Evolutionary conservation across 73 alveolate species (phyloP), one percentile per base, ranked within the genome.

Genomic region (Tetrahymena malaccensis): DNA sequence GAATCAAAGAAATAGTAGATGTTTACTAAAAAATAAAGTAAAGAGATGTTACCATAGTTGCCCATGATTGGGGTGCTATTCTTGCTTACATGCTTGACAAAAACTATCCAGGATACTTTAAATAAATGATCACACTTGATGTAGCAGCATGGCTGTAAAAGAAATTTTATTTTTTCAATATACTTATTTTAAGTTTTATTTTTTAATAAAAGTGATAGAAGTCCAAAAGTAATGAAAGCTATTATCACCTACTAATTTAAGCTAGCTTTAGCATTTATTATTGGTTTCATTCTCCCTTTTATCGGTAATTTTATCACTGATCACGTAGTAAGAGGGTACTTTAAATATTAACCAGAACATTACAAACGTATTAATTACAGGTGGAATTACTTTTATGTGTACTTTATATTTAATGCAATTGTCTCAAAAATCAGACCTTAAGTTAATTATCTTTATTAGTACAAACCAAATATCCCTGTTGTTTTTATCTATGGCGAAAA

Each of bases 41-140:
- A 38, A 85, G 93, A 55, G 55, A 50, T 43, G 89, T 85, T 34
- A 89, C 94, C 34, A 25, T 95, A 34, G 43, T 95, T 57, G 94
- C 95, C 34, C 97, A 95, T 89, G 97, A 95, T 95, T 95, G 97
- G 97, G 97, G 97, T 50, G 97, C 97, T 35, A 40, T 95, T 9
- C 70, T 37, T 93, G 97, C 95, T 43, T 95, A 95, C 38, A 43
- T 95, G 43, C 94, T 70, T 89, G 97, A 95, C 57, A 37, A 85
- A 35, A 89, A 95, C 43, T 85, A 95, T 55, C 97, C 97, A 19
- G 25, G 84, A 27, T 37, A 38, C 35, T 94, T 95, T 7, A 94
- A 95, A 35, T 58, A 95, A 38, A 95, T 95, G 55, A 89, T 95
- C n/a, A 93, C 97, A 16, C 50, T 95, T 38, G 97, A 95, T 89